Conservation (phyloP, 1,284 basidiomycete genomes). For the Cryptococcus sp. region DNA sequence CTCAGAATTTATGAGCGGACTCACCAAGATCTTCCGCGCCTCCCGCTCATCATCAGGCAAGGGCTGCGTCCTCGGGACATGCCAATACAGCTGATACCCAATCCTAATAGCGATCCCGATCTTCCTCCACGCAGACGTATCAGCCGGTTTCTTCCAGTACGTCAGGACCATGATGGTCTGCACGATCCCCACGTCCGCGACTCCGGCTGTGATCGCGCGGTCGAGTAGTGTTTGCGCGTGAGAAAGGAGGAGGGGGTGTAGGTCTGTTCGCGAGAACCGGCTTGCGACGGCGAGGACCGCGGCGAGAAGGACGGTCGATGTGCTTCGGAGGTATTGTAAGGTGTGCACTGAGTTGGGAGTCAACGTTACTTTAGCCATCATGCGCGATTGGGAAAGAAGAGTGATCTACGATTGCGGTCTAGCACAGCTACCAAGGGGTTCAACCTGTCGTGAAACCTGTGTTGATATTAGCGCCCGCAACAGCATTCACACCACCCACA, state of each 20-base stretch:
- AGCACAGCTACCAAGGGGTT: slow-evolving; percentile 37
- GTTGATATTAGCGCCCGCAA: slow-evolving; percentile 2
- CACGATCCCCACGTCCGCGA: slow-evolving; percentile 33
- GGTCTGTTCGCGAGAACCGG: slow-evolving; percentile 35
- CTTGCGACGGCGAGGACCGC: slow-evolving; percentile 34
- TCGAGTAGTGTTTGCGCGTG: slow-evolving; percentile 39
- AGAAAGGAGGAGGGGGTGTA: slow-evolving; percentile 26
- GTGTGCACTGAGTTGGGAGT: slow-evolving; percentile 35
- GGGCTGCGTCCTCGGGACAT: slow-evolving; percentile 27
- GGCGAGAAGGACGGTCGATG: slow-evolving; percentile 36
- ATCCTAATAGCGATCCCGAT: slow-evolving; percentile 37
- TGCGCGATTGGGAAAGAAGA: not conserved
- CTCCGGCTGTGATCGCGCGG: slow-evolving; percentile 33
- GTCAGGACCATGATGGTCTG: slow-evolving; percentile 42
- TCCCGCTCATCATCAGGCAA: slow-evolving; percentile 34
- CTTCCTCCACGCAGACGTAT: slow-evolving; percentile 36
- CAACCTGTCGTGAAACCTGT: slow-evolving; percentile 34
- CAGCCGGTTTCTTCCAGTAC: slow-evolving; percentile 44
- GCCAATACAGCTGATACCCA: slow-evolving; percentile 39
- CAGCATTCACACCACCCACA: slow-evolving; percentile 15
- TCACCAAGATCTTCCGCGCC: slow-evolving; percentile 34
- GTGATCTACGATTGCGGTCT: slow-evolving; percentile 26
- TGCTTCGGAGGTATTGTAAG: slow-evolving; percentile 30
- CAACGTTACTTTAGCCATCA: not conserved
- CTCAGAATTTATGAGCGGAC: not conserved